phyloP scores from a whole-genome alignment of 116 monocot genomes.

The Cymodocea nodosa region DNA sequence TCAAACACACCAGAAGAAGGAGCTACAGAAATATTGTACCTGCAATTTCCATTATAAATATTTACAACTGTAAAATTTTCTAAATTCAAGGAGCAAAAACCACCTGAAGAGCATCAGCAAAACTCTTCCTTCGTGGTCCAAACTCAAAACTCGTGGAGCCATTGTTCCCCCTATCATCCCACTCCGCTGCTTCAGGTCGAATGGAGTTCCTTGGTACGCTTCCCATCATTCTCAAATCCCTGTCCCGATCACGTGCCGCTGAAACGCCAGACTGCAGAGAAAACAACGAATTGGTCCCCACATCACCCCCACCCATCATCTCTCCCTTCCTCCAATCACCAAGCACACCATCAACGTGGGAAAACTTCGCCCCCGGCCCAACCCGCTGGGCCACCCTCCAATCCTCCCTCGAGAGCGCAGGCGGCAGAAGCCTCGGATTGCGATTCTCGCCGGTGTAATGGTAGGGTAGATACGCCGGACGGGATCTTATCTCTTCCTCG shows the following conservation, averaged over 20 bases:
- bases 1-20: too few species aligned
- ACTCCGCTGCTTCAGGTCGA: neutral
- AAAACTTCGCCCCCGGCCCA: neutral
- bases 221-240: neutral
- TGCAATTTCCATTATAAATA: too few species aligned
- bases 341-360: constrained; percentile 10
- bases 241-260: neutral
- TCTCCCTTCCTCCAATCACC: constrained; percentile 11
- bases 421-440: constrained; percentile 36
- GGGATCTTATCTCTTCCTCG: constrained; percentile 34
- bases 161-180: constrained; percentile 9
- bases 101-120: constrained; percentile 29
- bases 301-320: constrained; percentile 4
- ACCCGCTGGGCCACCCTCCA: constrained; percentile 19
- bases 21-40: too few species aligned
- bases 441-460: constrained; percentile 43
- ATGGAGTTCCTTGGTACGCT: neutral
- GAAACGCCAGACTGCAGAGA: constrained; percentile 14
- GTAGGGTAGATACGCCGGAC: constrained; percentile 45
- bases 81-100: neutral
- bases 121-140: constrained; percentile 23
- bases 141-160: constrained; percentile 8
- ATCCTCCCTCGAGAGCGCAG: constrained; percentile 23
- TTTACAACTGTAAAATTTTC: too few species aligned
- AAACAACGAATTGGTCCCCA: constrained; percentile 17